These are phyloP conservation scores for Styphnolobium japonicum DNA, from an alignment of 306 rosid genomes.

Conservation along the genomic window DNA sequence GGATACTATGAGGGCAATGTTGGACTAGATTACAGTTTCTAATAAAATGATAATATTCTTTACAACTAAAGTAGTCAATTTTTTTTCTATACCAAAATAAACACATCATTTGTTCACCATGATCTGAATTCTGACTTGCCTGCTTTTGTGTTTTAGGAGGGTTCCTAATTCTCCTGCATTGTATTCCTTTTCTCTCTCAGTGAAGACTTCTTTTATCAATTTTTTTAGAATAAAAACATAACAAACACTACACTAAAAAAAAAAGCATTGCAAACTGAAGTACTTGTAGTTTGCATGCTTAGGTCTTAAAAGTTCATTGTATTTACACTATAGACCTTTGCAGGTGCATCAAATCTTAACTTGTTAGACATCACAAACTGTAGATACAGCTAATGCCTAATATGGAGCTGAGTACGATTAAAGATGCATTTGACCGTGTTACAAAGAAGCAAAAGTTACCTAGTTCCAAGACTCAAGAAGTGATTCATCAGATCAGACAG, in stretches of 20 bases:
- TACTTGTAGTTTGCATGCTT: not conserved
- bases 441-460: constrained; percentile 75
- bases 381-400: constrained; percentile 31
- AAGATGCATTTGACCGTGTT: constrained; percentile 78
- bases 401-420: constrained; percentile 76
- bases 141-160: not conserved
- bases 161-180: not conserved
- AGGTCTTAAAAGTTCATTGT: not conserved
- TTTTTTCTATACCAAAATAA: not conserved
- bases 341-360: constrained; percentile 29
- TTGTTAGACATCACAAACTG: constrained; percentile 7
- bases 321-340: constrained; percentile 21
- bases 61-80: not conserved
- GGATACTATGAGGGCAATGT: not conserved
- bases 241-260: too few relatives aligned
- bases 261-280: not conserved
- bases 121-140: not conserved
- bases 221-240: constrained; percentile 2
- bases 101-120: constrained; percentile 3
- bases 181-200: not conserved
- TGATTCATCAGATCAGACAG: constrained; percentile 54
- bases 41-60: not conserved
- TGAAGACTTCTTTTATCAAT: not conserved
- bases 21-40: not conserved
- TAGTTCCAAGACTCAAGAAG: constrained; percentile 68